phyloP scores from a whole-genome alignment of 768 basidiomycete genomes.

The Pleurotus giganteus region DNA sequence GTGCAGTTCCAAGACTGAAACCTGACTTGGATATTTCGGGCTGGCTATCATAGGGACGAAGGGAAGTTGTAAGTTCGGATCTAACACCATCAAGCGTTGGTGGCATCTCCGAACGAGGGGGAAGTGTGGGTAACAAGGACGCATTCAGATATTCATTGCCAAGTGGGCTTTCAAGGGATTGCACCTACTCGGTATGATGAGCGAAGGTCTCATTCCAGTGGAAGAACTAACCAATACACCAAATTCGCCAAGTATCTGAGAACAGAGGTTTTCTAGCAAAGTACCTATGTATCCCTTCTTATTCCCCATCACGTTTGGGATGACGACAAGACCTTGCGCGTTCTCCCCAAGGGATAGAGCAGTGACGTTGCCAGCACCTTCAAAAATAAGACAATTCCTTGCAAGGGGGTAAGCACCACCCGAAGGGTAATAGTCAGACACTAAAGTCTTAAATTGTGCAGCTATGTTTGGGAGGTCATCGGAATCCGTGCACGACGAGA shows the following conservation, averaged over 20 bases:
- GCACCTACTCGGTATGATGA: conserved; percentile 46
- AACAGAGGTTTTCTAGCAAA: conserved; percentile 84
- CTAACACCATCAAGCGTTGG: conserved; percentile 48
- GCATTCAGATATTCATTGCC: conserved; percentile 87
- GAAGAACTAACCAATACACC: conserved; percentile 67
- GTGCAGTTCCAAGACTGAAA: conserved; percentile 36
- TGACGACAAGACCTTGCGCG: conserved; percentile 66
- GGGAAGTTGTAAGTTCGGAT: conserved; percentile 41
- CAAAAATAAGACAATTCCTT: conserved; percentile 83
- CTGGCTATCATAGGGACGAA: conserved; percentile 52
- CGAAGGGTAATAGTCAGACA: conserved; percentile 66
- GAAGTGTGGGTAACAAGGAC: conserved; percentile 59
- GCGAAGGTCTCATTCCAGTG: neutral
- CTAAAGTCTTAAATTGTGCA: conserved; percentile 61
- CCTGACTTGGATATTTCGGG: conserved; percentile 47
- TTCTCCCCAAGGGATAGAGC: conserved; percentile 55
- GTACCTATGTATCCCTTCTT: conserved; percentile 87
- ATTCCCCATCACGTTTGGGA: conserved; percentile 85
- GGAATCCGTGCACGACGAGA: conserved; percentile 59
- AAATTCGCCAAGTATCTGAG: conserved; percentile 82
- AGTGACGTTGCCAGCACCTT: conserved; percentile 60
- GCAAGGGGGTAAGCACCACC: conserved; percentile 75
- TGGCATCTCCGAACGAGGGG: conserved; percentile 60
- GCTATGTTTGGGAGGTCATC: conserved; percentile 52
- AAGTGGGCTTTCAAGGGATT: conserved; percentile 75